Base-by-base conservation (phyloP, 306 rosid species). In the Styphnolobium japonicum region DNA sequence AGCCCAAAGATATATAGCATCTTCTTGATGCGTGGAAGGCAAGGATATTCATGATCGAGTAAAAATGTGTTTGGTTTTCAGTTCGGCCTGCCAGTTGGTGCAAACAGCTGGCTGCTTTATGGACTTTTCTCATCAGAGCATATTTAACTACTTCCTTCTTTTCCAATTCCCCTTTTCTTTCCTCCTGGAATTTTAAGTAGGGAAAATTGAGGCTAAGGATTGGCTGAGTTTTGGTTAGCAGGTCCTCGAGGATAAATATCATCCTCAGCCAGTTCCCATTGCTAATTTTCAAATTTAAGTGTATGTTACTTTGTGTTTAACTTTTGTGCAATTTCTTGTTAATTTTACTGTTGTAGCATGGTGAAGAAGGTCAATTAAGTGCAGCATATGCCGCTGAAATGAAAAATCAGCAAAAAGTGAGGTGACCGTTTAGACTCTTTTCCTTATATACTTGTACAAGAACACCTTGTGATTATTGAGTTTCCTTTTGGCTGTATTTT, bases 291-390 rank as follows among this genome's bases (percentile, higher is more conserved):
- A 21, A 23, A 53, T 71, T 40, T 40, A 42, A 66, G 29, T 75
- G 51, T 60, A 45, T 78, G 73, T 39, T 75, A 55, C 27, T 15
- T 62, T 40, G 3, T 43, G 16, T 57, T 7, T n/a, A n/a, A n/a
- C n/a, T 57, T 70, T 72, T 83, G 29, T 76, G 66, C 37, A 57
- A 33, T 23, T 73, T 48, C 7, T 51, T 82, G 27, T 62, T 77
- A 49, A 71, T 76, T 78, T 82, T 80, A 25, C 83, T 85, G 43
- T 83, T 85, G 71, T 73, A 95, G 98, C 89, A 87, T 61, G 98
- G 98, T 31, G 91, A 81, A 77, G 98, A 95, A 88, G 98, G 98
- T 84, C 88, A 86, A 52, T n/a, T 95, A 75, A 91, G 90, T 73
- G 89, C 85, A 21, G 94, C 96, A 71, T 95, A 75, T 86, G 94